A percentile compares a stretch with the other conserved stretches of the same genome.
phyloP scores from a whole-genome alignment of 2,329 filamentous ascomycete species.

The Ophiostoma ulmi region DNA sequence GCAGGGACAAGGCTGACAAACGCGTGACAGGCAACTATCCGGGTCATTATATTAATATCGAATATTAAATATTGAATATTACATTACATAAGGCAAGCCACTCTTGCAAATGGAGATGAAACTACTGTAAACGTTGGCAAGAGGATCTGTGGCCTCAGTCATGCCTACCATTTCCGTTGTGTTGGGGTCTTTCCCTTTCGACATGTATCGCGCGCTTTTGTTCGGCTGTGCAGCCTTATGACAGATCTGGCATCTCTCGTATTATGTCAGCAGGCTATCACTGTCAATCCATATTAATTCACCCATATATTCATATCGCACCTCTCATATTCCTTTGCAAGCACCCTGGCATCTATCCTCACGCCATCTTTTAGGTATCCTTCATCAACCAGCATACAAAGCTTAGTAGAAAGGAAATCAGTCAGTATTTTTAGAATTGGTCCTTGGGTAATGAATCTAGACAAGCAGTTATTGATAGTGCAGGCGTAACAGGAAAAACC shows the following conservation, averaged over 20 bases:
- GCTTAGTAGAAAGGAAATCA: neutral
- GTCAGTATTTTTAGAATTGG: neutral
- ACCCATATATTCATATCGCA: neutral
- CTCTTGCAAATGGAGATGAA: neutral
- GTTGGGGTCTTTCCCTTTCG: neutral
- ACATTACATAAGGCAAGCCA: no score
- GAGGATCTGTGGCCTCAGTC: neutral
- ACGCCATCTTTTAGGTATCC: neutral
- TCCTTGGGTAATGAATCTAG: neutral
- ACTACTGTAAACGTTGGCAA: neutral
- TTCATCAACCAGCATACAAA: neutral
- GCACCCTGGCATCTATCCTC: neutral
- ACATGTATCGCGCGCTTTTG: neutral
- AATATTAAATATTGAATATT: no score
- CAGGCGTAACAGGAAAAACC: neutral
- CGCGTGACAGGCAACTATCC: neutral
- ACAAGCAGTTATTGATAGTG: neutral
- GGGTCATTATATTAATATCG: no score
- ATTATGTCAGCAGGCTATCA: slow-evolving; percentile 5
- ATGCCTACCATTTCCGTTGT: neutral
- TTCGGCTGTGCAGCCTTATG: neutral
- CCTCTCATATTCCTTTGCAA: neutral
- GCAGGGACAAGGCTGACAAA: slow-evolving; percentile 10
- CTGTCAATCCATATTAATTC: neutral
- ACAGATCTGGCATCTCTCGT: neutral